Base-by-base conservation (phyloP, 1,284 basidiomycete genomes). In the Heliocybe sulcata region DNA sequence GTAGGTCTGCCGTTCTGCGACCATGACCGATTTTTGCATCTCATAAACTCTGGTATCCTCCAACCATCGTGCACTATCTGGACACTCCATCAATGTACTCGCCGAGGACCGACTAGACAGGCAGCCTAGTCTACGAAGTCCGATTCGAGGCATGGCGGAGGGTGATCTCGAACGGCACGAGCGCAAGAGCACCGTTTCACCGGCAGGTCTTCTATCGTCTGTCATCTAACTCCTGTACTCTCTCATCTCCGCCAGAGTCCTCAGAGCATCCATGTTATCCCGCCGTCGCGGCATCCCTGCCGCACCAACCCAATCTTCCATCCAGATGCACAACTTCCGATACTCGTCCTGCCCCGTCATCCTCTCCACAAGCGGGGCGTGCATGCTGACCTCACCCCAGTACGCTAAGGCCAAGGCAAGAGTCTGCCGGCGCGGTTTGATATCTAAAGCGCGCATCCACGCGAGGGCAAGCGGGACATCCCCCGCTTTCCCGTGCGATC, bases 391-490 rank as follows among this genome's bases (percentile, higher is more conserved):
- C 63, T 94, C 89, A 19, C 75, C 77, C 76, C 89, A 87, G 57
- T 85, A 79, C 52, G 85, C 80, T 54, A 94, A 65, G 22, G 85
- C 83, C 0, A 82, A 65, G 0, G 81, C 78, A 11, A 94, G 67
- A 4, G 86, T 87, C 47, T 73, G 67, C 23, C 65, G 67, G 4
- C 70, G 71, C 0, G 90, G 90, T 23, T 51, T 42, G 12, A 93
- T 69, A 0, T 68, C 67, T 14, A 91, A 63, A 20, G 72, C 72
- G 2, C 79, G 77, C 90, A 92, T 92, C 89, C 91, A 94, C 3
- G 80, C 83, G 1, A 95, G 70, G 2, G 77, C 75, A n/a, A 80
- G 72, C 0, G 90, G 83, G 33, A 94, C 84, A 64, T 89, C 83
- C 0, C 69, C 65, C 2, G 78, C 71, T 0, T 73, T 74, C 1